These are phyloP conservation scores for Alternaria triticina DNA, from an alignment of 2,329 filamentous ascomycete species.

Conservation along the genomic window DNA sequence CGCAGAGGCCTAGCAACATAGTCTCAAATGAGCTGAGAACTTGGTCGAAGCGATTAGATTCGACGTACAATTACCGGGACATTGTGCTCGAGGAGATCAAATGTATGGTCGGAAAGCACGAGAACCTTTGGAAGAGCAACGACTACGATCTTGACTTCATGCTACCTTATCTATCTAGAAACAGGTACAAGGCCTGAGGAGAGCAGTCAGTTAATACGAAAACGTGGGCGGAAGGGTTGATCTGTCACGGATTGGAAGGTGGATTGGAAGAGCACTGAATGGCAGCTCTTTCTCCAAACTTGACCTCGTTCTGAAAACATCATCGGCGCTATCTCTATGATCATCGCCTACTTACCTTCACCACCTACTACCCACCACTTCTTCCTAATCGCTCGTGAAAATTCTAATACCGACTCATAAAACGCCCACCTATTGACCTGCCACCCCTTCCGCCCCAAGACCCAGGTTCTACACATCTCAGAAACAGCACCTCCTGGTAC, in stretches of 20 bases:
- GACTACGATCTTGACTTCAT: neutral
- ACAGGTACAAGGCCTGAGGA: neutral
- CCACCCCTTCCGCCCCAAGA: neutral
- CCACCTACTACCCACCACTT: neutral
- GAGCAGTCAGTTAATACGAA: too few species aligned
- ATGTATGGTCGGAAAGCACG: neutral
- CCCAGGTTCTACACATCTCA: neutral
- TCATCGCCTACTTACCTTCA: neutral
- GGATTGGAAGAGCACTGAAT: neutral
- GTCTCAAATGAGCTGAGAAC: neutral
- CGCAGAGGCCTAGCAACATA: neutral
- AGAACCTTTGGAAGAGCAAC: neutral
- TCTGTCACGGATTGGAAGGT: neutral
- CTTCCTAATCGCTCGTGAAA: neutral
- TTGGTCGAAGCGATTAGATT: neutral
- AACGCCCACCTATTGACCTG: neutral
- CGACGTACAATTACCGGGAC: neutral
- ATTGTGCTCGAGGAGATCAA: neutral
- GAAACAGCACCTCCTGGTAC: neutral
- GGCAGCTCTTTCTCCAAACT: neutral
- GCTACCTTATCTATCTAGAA: neutral
- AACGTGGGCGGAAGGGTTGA: neutral
- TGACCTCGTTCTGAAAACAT: neutral
- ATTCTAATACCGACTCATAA: neutral
- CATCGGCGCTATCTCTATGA: neutral